A percentile compares a stretch with the other conserved stretches of the same genome.
Conservation (phyloP, 306 rosid genomes). For the Fragaria ananassa region DNA sequence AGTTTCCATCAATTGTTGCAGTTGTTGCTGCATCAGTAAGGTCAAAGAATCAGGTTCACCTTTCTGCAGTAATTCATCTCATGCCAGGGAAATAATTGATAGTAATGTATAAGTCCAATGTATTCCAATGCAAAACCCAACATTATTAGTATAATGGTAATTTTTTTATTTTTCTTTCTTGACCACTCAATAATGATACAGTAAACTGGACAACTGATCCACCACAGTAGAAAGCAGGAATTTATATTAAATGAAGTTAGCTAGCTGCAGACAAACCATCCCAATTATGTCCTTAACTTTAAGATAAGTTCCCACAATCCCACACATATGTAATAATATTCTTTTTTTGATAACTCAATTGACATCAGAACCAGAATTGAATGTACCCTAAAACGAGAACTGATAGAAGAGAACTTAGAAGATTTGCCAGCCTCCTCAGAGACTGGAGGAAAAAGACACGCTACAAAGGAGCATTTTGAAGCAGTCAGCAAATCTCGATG, state of each 20-base stretch:
- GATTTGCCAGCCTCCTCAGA: conserved; percentile 75
- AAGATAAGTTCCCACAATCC: neutral
- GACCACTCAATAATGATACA: neutral
- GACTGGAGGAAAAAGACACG: conserved; percentile 72
- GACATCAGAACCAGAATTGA: conserved; percentile 12
- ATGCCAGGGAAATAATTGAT: neutral
- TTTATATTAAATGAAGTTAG: neutral
- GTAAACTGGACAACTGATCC: neutral
- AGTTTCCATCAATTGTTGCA: conserved; percentile 90
- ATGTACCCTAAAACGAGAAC: conserved; percentile 84
- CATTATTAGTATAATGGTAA: neutral
- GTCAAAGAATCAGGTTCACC: conserved; percentile 30
- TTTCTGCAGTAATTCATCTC: conserved; percentile 16
- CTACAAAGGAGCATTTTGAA: conserved; percentile 81
- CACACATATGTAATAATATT: conserved; percentile 9
- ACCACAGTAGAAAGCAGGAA: neutral
- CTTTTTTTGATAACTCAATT: neutral
- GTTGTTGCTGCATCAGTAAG: conserved; percentile 69
- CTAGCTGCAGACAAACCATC: neutral
- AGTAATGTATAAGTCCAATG: neutral
- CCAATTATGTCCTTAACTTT: conserved; percentile 6
- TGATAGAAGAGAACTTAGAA: conserved; percentile 89
- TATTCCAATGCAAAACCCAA: neutral
- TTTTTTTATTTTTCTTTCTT: neutral
- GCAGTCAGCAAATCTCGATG: conserved; percentile 87